Base-by-base conservation (phyloP, 495 filamentous ascomycete genomes). In the Letharia columbiana region DNA sequence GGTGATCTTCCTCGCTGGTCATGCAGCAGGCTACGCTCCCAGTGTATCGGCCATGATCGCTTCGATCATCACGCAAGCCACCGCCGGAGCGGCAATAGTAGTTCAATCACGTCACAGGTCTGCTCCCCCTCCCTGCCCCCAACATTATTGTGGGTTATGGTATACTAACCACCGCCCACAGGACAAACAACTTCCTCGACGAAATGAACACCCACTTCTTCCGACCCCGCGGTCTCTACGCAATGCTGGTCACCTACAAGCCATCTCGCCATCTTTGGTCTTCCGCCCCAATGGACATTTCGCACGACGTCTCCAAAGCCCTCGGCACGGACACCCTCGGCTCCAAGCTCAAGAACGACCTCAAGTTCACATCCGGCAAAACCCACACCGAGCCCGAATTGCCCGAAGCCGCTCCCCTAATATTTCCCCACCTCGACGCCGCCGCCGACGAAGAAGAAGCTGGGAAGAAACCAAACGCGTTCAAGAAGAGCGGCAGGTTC, bases 391-490 rank as follows among this genome's bases (percentile, higher is more conserved):
- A 79, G 12, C 62, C 79, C 2, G 74, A 79, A 41, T 75, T 85
- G 61, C 83, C 80, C 0, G 79, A 84, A 64, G 71, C 79, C 6
- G 84, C 84, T 2, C 81, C 82, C 0, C 71, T 88, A 9, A 72
- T 84, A 31, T 86, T 81, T 66, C 84, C 84, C 2, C 75, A 72
- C 18, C 75, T 86, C 3, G 83, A 86, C 41, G 69, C 74, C 40
- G 62, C 78, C 1, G 76, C 74, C 1, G 71, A 69, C 17, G 68
- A 70, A 35, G 49, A 74, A 58, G 62, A 73, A 74, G 61, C 67
- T 35, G 58, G 61, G n/a, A 72, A 76, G 62, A 76, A 76, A 63
- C 65, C 75, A n/a, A 70, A 67, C 33, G 71, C 72, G 41, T 61
- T 79, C 54, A 77, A 75, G 66, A 74, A 75, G 44, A 73, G 73